phyloP scores from a whole-genome alignment of 1,284 basidiomycete species.

The Austroboletus niveus region DNA sequence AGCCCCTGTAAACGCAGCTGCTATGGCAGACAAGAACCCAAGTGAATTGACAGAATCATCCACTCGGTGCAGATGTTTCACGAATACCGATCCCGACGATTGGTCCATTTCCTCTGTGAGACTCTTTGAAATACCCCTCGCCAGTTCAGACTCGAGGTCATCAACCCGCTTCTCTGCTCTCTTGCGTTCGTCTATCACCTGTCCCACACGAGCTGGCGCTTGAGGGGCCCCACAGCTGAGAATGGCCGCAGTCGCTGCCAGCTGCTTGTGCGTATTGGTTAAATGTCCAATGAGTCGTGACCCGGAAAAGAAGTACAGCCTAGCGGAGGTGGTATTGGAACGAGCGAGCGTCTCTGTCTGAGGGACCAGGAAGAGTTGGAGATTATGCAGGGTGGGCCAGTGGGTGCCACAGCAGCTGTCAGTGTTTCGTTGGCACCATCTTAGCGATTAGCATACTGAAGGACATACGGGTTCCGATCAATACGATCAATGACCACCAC shows the following conservation, averaged over 20 bases:
- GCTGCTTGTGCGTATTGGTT: slow-evolving; percentile 49
- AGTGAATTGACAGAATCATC: slow-evolving; percentile 63
- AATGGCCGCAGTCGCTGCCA: slow-evolving; percentile 55
- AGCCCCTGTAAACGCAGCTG: slow-evolving; percentile 44
- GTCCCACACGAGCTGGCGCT: slow-evolving; percentile 66
- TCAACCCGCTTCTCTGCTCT: slow-evolving; percentile 60
- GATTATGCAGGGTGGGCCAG: slow-evolving; percentile 65
- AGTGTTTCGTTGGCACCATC: neutral
- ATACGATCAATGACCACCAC: slow-evolving; percentile 79
- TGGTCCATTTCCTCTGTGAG: slow-evolving; percentile 37
- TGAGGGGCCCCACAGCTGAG: slow-evolving; percentile 66
- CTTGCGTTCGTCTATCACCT: slow-evolving; percentile 65
- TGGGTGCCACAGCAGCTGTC: slow-evolving; percentile 86
- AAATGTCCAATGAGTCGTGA: slow-evolving; percentile 69
- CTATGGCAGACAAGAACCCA: slow-evolving; percentile 59
- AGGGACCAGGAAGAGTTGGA: slow-evolving; percentile 70
- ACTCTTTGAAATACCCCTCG: slow-evolving; percentile 50
- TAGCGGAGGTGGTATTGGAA: slow-evolving; percentile 57
- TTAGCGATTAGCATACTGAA: slow-evolving; percentile 1
- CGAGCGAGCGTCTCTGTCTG: slow-evolving; percentile 61
- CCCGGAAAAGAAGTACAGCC: slow-evolving; percentile 80
- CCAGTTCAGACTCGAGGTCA: slow-evolving; percentile 68
- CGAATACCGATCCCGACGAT: slow-evolving; percentile 32
- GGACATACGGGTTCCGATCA: slow-evolving; percentile 73
- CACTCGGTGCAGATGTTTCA: slow-evolving; percentile 51